Evolutionary conservation across 192 early-diverging fungal species (phyloP).

Genomic region (Coemansia sp.): DNA sequence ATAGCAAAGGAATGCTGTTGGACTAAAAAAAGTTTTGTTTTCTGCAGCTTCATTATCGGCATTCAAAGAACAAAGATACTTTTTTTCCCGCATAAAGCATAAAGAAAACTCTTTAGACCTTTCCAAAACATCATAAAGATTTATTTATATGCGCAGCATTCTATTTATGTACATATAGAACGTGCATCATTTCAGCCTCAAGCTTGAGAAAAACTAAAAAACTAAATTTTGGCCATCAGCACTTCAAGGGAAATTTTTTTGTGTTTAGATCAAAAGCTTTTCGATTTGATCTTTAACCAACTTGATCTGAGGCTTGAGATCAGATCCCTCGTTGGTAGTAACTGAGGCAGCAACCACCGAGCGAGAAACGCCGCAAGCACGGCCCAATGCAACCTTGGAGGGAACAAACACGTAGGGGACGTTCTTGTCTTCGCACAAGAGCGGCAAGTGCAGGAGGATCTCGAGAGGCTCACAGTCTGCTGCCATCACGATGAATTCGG

Average conservation of each 20-base stretch:
- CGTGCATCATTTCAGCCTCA: conserved; percentile 43
- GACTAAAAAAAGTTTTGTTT: too few relatives aligned
- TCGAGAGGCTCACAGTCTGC: conserved; percentile 98
- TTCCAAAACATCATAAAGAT: neutral
- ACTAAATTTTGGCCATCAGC: conserved; percentile 2
- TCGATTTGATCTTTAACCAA: conserved; percentile 91
- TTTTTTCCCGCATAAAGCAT: neutral
- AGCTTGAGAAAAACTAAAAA: neutral
- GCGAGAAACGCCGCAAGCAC: conserved; percentile 96
- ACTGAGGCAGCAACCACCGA: conserved; percentile 90
- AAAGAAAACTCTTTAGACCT: neutral
- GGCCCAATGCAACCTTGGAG: conserved; percentile 92
- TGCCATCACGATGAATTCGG: conserved; percentile 98
- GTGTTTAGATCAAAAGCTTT: conserved; percentile 58
- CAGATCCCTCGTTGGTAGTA: conserved; percentile 96
- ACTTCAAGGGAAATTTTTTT: neutral
- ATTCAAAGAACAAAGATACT: too few relatives aligned
- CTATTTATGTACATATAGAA: conserved; percentile 44
- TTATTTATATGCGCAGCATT: conserved; percentile 16
- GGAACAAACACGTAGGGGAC: conserved; percentile 99
- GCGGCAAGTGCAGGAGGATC: conserved; percentile 94
- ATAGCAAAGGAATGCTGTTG: too few relatives aligned
- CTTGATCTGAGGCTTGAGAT: conserved; percentile 89
- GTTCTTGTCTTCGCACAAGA: conserved; percentile 99
- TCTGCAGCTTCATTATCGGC: too few relatives aligned